Evolutionary conservation across 23 red algal genomes (phyloP), one percentile per base, ranked within the genome.

Genomic region (Agarophyton chilense): DNA sequence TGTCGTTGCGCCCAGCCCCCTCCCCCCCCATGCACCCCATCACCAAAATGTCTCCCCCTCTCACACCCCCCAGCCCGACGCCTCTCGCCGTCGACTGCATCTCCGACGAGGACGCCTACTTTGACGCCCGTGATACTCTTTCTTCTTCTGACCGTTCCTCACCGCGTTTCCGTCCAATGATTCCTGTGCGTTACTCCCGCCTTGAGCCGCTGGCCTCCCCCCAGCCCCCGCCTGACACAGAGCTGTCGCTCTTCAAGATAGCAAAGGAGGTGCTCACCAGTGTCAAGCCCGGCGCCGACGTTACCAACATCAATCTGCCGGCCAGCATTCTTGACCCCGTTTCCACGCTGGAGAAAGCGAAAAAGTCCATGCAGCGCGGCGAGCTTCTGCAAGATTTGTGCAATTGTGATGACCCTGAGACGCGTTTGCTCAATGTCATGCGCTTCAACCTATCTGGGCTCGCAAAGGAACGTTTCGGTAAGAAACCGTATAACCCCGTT

Each of bases 401-500:
- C 39, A 40, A 9, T 40, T n/a, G 62, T 11, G 57, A 62, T 32
- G 88, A 88, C 24, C 58, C 96, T 5, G 70, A 78, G 28, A 72
- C 92, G 7, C 93, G 96, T 12, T 83, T 98, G 38, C 82, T 98
- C 35, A 89, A 91, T 21, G 73, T 94, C 25, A 74, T 95, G 25
- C 81, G 83, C 43, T 98, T 92, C 77, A 89, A 93, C 40, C 44
- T 98, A 24, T 95, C 96, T 19, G 96, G 96, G 2, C 76, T 98
- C 1, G 93, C 93, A 5, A 92, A 94, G 72, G 92, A 95, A 52
- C 73, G 87, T 36, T 98, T 95, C 74, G 89, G 89, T 10, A 95
- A 95, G 81, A 97, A 98, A 72, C 96, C 96, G 18, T 98, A 93
- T 72, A 98, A 98, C 79, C 96, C 96, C 14, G 84, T 95, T 9